Evolutionary conservation across 2,329 filamentous ascomycete genomes (phyloP), one percentile per base, ranked within the genome.

Genomic region (Westerdykella ornata): DNA sequence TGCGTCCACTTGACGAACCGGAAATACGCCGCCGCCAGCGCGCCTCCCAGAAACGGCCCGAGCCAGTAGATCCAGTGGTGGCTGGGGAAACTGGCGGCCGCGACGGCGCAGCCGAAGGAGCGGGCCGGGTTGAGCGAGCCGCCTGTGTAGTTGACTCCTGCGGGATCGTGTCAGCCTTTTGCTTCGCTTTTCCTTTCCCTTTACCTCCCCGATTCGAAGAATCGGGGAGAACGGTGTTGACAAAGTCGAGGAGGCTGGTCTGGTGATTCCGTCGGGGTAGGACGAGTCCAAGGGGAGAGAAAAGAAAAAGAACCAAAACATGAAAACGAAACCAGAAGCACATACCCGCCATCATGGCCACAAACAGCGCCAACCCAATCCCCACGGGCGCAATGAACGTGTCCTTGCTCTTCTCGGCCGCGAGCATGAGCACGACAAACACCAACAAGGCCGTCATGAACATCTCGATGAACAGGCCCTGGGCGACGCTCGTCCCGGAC

Each of bases 51-150:
- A 2, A 48, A 52, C 3, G 71, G 71, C 0, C 70, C 71, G 3
- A 72, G 47, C 71, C 70, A 73, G 57, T 73, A 73, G 44, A 73
- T 70, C 68, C 69, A 73, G 54, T 73, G 70, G 43, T 71, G 62
- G 20, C 49, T 44, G 8, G 68, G 65, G 44, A 71, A 73, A 11
- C 53, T 57, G 26, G 64, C 64, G 16, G 52, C 59, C 15, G 68
- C 54, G 19, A 70, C 67, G 30, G 71, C 69, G 11, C 69, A 69
- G 5, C 69, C 70, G 51, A 73, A 70, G 14, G 62, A 66, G 37
- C 70, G 67, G 12, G 70, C 69, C 6, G 70, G 70, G 40, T 73
- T 72, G 18, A 72, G 60, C 2, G 63, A 67, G 28, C 69, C 68
- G 31, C 69, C 69, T 3, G 69, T 72, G 52, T 68, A 72, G 56